A percentile compares a stretch with the other conserved stretches of the same genome.
phyloP scores from a whole-genome alignment of 1,139 yeast genomes.

The Suhomyces ambrosiae region DNA sequence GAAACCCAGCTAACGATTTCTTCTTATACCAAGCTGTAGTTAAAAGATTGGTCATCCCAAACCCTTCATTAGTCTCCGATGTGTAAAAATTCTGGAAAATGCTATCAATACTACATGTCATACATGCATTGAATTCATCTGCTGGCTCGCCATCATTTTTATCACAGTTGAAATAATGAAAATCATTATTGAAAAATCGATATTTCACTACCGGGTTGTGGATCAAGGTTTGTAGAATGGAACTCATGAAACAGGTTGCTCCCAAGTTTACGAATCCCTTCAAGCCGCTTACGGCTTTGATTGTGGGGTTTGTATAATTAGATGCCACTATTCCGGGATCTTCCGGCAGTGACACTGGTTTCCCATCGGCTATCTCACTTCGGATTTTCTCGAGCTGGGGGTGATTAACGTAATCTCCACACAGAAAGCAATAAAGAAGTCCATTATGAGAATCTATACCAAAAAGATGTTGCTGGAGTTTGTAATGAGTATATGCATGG shows the following conservation, averaged over 20 bases:
- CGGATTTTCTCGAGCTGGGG: constrained; percentile 56
- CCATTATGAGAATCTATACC: constrained; percentile 67
- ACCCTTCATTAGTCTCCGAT: constrained; percentile 58
- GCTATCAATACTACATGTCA: constrained; percentile 82
- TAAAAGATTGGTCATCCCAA: constrained; percentile 71
- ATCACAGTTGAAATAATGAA: constrained; percentile 46
- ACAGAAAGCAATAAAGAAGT: constrained; percentile 71
- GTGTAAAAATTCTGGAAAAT: constrained; percentile 70
- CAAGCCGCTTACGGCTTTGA: constrained; percentile 69
- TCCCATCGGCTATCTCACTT: constrained; percentile 24
- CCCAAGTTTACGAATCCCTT: constrained; percentile 93
- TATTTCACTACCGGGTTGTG: constrained; percentile 86
- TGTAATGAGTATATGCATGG: constrained; percentile 59
- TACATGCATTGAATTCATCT: constrained; percentile 55
- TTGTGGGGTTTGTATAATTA: constrained; percentile 50
- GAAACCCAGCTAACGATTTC: constrained; percentile 85
- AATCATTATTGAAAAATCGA: constrained; percentile 72
- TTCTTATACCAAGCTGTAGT: constrained; percentile 85
- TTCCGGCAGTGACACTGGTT: not conserved
- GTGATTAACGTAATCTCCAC: constrained; percentile 72
- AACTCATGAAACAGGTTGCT: constrained; percentile 94
- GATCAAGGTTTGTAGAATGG: constrained; percentile 78
- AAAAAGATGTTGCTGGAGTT: constrained; percentile 65
- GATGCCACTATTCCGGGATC: constrained; percentile 9
- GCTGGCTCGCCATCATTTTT: constrained; percentile 28